Base-by-base conservation (phyloP, 2,329 filamentous ascomycete species). In the Aspergillus sergii region DNA sequence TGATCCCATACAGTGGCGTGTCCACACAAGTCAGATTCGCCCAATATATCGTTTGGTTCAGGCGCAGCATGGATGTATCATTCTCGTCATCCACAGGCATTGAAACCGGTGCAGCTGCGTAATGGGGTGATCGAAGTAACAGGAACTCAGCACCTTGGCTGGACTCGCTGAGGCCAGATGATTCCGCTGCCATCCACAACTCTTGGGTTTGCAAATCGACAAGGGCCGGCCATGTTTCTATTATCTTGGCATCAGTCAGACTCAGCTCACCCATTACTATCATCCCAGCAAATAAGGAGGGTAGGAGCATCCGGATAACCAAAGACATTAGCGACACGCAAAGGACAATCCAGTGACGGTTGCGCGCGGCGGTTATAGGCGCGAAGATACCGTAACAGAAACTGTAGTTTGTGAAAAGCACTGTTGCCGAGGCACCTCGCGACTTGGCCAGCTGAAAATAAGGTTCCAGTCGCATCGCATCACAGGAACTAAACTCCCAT, bases 391-490 rank as follows among this genome's bases (percentile, higher is more conserved):
- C 67, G 43, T 63, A 64, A 23, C 57, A 61, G 30, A 68, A 70
- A 34, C 61, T 66, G 45, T 70, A 71, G 50, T 70, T 70, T 43
- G 57, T 67, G 51, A 71, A 69, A 1, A 71, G 63, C 4, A 68
- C 59, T 2, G 54, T 62, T 12, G 63, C 68, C 1, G 68, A 26
- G 2, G 55, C 58, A 1, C 67, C 65, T 1, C 57, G 39, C 0
- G 60, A 61, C 32, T 60, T 63, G 14, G 69, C 63, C 10, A 71
- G 57, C 32, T 69, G 67, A n/a, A 69, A 69, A 14, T 61, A 71
- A 5, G 68, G 66, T 50, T 71, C 68, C 26, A 71, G 57, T 14
- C 69, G 65, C 14, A 68, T 53, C 9, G 65, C 65, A 62, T 71
- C 69, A 26, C 64, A 63, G 11, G 66, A 59, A 26, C 59, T 67